Evolutionary conservation across 1,139 yeast genomes (phyloP), one percentile per base, ranked within the genome.

Genomic region (Candida gigantensis): DNA sequence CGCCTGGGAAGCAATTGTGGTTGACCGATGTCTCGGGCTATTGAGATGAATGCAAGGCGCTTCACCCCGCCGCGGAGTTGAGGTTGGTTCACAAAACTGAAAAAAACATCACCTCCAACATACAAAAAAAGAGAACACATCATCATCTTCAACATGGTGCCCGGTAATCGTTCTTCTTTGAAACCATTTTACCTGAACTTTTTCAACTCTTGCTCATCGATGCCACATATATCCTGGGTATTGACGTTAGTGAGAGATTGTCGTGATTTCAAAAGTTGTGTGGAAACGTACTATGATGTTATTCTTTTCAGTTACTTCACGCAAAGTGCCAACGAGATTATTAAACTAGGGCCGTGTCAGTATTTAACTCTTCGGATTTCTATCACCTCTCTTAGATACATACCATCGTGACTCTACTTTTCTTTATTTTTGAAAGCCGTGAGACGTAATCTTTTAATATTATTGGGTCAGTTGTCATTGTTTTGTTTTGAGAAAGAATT

Each of bases 351-450:
- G 12, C 12, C 13, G 13, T 23, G 25, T 23, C n/a, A 23, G 25
- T 23, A 23, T n/a, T n/a, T 23, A n/a, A 10, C 13, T n/a, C 13
- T 23, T n/a, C 12, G 11, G 25, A 23, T 3, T 9, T 20, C 6
- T 9, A 9, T n/a, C n/a, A 6, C 4, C 4, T 20, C n/a, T 20
- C 23, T 9, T 9, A 6, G 23, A 20, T 20, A 28, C 42, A 19
- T 39, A 39, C 42, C 17, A 32, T 35, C 6, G 23, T 23, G 9
- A 28, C 15, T 19, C 40, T 23, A 10, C 36, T 21, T 17, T 36
- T 32, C 20, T 15, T 30, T 9, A 24, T 24, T 15, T 20, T 41
- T 14, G 28, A 24, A 23, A 32, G 35, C 20, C 19, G 31, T 18
- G 25, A 14, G 13, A 31, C 19, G n/a, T 30, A 28, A 6, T 16